These are phyloP conservation scores for Lactarius deliciosus DNA, from an alignment of 768 basidiomycete genomes.

Conservation along the genomic window DNA sequence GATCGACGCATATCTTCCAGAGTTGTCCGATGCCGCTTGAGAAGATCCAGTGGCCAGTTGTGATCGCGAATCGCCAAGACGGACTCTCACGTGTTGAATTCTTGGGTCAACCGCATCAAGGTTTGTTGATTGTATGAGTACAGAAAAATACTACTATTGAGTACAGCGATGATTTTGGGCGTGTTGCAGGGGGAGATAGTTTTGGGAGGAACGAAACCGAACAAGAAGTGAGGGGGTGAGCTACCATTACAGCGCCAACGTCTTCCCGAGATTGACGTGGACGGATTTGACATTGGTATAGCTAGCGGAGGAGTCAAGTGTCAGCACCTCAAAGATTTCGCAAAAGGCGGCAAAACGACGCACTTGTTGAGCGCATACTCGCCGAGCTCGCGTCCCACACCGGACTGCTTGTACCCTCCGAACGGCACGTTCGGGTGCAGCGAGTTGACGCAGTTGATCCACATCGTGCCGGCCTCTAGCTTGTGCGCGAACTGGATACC, in stretches of 20 bases:
- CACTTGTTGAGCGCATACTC: constrained; percentile 47
- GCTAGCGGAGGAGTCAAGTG: neutral
- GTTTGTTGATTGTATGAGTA: neutral
- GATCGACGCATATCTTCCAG: no score
- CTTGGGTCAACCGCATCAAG: neutral
- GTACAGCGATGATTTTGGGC: neutral
- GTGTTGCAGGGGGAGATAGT: neutral
- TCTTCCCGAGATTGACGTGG: constrained; percentile 26
- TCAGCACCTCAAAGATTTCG: neutral
- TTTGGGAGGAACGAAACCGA: neutral
- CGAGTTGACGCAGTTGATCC: constrained; percentile 50
- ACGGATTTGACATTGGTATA: constrained; percentile 29
- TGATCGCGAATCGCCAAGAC: no score
- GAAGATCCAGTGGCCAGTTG: no score
- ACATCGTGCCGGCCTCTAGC: constrained; percentile 80
- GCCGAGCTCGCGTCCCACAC: constrained; percentile 65
- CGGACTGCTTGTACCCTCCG: constrained; percentile 69
- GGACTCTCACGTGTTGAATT: neutral
- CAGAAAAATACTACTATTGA: neutral
- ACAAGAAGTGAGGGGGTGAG: neutral
- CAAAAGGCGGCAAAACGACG: constrained; percentile 4
- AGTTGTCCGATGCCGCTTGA: no score
- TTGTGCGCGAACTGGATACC: constrained; percentile 71
- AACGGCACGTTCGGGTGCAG: constrained; percentile 53
- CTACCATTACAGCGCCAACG: neutral